These are phyloP conservation scores for Beauveria pseudobassiana DNA, from an alignment of 2,329 filamentous ascomycete genomes.

Conservation along the genomic window DNA sequence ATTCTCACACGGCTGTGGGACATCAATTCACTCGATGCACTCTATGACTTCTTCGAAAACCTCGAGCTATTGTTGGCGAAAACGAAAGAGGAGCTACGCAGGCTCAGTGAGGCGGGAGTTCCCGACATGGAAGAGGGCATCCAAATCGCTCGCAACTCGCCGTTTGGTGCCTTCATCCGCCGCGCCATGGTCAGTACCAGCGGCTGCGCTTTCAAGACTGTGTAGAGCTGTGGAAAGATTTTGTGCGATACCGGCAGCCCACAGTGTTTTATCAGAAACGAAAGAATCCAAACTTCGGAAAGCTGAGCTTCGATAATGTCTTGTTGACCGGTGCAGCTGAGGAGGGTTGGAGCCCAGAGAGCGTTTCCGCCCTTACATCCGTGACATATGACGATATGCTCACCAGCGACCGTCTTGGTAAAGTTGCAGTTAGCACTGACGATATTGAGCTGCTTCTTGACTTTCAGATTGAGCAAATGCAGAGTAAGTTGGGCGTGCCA, in stretches of 20 bases:
- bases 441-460: constrained; percentile 77
- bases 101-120: constrained; percentile 39
- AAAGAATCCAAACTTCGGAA: constrained; percentile 51
- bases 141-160: constrained; percentile 63
- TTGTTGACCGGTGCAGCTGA: constrained; percentile 40
- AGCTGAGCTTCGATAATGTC: constrained; percentile 52
- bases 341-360: constrained; percentile 42
- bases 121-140: constrained; percentile 40
- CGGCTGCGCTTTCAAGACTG: constrained; percentile 73
- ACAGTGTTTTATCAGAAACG: constrained; percentile 60
- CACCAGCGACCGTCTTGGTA: constrained; percentile 31
- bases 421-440: constrained; percentile 58
- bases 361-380: constrained; percentile 36
- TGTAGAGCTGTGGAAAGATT: constrained; percentile 71
- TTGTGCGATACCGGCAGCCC: constrained; percentile 72
- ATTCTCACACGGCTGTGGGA: constrained; percentile 78
- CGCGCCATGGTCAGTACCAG: constrained; percentile 68
- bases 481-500: constrained; percentile 46
- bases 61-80: constrained; percentile 52
- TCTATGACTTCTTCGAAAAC: constrained; percentile 68
- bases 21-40: constrained; percentile 70
- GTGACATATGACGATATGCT: constrained; percentile 48
- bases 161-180: constrained; percentile 74
- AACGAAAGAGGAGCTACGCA: constrained; percentile 52
- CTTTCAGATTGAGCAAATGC: constrained; percentile 82